phyloP scores from a whole-genome alignment of 768 basidiomycete genomes.

The Stropharia rugosoannulata region DNA sequence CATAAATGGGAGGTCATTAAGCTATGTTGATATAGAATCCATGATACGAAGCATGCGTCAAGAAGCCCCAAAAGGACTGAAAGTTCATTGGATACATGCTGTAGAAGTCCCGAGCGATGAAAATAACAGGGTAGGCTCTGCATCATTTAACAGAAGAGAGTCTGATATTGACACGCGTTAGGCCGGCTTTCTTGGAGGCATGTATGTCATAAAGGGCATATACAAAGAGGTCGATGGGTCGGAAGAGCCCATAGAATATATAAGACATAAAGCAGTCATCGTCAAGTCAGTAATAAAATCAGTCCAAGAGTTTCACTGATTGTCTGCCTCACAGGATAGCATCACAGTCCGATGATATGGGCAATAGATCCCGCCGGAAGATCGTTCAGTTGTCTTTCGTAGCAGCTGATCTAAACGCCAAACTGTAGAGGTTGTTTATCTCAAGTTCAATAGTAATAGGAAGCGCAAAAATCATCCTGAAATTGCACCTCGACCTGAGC shows the following conservation, averaged over 20 bases:
- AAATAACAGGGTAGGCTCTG: conserved; percentile 41
- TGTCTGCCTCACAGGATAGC: conserved; percentile 18
- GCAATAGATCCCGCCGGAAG: conserved; percentile 38
- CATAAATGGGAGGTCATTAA: conserved; percentile 43
- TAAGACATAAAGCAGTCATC: conserved; percentile 50
- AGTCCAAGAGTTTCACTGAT: not conserved
- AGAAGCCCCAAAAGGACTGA: conserved; percentile 35
- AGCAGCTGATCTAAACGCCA: conserved; percentile 36
- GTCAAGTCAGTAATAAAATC: conserved; percentile 39
- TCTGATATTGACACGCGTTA: conserved; percentile 17
- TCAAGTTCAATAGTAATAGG: no score
- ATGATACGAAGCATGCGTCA: conserved; percentile 43
- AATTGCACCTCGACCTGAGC: no score
- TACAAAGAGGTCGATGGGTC: conserved; percentile 35
- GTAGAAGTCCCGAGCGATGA: conserved; percentile 43
- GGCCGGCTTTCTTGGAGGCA: conserved; percentile 49
- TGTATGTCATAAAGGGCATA: conserved; percentile 52
- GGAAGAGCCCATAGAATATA: conserved; percentile 32
- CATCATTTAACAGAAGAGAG: not conserved
- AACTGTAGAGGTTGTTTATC: no score
- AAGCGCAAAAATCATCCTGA: no score
- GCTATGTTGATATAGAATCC: conserved; percentile 36
- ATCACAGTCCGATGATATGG: conserved; percentile 10
- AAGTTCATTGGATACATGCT: conserved; percentile 47
- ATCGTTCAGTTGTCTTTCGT: conserved; percentile 50